phyloP scores from a whole-genome alignment of 1,284 basidiomycete genomes.

The Blastosporella zonata region DNA sequence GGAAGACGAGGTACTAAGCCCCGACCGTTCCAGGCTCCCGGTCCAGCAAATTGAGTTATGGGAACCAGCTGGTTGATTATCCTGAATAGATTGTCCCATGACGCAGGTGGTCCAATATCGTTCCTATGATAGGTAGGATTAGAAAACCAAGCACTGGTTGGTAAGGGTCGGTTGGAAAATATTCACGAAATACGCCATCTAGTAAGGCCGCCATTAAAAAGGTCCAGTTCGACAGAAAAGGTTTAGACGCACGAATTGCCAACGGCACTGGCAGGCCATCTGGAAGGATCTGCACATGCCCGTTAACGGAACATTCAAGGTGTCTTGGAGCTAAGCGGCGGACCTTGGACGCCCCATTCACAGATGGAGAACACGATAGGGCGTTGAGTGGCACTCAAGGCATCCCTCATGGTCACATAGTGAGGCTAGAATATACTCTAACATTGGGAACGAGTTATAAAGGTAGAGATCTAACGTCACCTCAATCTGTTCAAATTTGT shows the following conservation, averaged over 20 bases:
- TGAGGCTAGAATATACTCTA: conserved; percentile 33
- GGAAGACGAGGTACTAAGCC: neutral
- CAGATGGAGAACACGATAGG: conserved; percentile 53
- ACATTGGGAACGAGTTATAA: neutral
- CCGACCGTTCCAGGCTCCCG: conserved; percentile 41
- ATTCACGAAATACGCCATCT: conserved; percentile 47
- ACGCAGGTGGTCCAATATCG: conserved; percentile 45
- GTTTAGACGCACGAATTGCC: conserved; percentile 36
- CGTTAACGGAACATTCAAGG: neutral
- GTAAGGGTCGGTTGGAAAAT: neutral
- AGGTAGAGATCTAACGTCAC: conserved; percentile 20
- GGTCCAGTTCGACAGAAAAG: neutral
- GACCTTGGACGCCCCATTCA: conserved; percentile 49
- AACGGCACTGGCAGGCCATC: conserved; percentile 43
- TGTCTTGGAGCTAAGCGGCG: neutral
- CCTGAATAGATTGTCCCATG: conserved; percentile 44
- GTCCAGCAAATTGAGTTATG: conserved; percentile 42
- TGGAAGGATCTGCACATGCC: conserved; percentile 36
- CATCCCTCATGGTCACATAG: conserved; percentile 49
- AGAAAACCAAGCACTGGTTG: neutral
- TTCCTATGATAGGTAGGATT: conserved; percentile 30
- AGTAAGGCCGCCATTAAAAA: neutral
- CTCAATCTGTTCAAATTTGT: conserved; percentile 26
- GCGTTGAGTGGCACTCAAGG: conserved; percentile 43
- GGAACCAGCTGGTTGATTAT: conserved; percentile 52